Base-by-base conservation (phyloP, 345 rosid genomes). In the Bruguiera parviflora region DNA sequence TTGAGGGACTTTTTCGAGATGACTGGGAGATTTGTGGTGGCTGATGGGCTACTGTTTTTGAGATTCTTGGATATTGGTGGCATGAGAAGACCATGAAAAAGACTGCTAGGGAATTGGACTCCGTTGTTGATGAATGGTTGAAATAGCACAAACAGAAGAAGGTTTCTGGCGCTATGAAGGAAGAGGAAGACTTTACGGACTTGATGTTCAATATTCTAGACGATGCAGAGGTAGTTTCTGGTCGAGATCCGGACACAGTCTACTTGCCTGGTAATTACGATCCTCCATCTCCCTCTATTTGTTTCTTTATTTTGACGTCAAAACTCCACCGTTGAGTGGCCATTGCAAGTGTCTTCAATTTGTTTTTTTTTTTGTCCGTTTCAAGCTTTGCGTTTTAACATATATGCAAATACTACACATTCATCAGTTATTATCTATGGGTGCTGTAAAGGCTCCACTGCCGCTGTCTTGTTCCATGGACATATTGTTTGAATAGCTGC, bases 81-180 rank as follows among this genome's bases (percentile, higher is more conserved):
- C 51, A 61, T 6, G 82, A 73, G 70, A 77, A 39, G 66, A 57
- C 43, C 10, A 77, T 77, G 86, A 77, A 69, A 59, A 74, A 52
- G 76, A 66, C 59, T 0, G 73, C 73, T 6, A 63, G 69, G 22
- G 71, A 73, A 8, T 8, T 84, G 2, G 84, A 84, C 39, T 9
- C 1, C 29, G 52, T 68, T n/a, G 58, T 56, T 47, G 63, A 70
- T n/a, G 53, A 24, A 60, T 84, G 85, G 83, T 64, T 84, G 35
- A 64, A 79, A 3, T 82, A 84, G 73, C 87, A 79, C 59, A 79
- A 72, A 71, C 58, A 68, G n/a, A 81, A 64, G 31, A 77, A 58
- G 58, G 66, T 16, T 29, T 33, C 28, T 1, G 53, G 19, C 8
- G 1, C 28, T 62, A 46, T 1, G 1, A 32, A 52, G 3, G 47